Conservation (phyloP, 2,329 filamentous ascomycete species). For the Leptographium wingfieldii region DNA sequence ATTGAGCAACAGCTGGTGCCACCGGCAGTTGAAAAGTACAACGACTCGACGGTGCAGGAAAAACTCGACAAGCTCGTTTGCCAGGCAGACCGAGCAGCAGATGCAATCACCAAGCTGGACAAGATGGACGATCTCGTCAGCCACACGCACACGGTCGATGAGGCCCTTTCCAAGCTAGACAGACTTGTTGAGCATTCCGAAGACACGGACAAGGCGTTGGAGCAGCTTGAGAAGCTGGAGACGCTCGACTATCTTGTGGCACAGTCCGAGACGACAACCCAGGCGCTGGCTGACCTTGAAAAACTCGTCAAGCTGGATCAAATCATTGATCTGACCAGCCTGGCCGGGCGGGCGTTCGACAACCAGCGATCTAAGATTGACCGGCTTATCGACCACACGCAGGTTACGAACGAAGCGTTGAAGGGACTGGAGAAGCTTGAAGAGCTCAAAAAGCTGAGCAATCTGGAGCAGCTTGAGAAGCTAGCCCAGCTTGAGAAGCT, state of each 20-base stretch:
- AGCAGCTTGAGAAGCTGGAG: constrained; percentile 4
- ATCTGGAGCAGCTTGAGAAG: constrained; percentile 19
- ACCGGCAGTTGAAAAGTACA: constrained; percentile 48
- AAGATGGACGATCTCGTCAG: constrained; percentile 4
- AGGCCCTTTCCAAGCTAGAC: neutral
- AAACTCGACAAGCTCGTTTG: constrained; percentile 22
- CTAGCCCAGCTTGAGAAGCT: constrained; percentile 1
- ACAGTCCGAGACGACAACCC: constrained; percentile 51
- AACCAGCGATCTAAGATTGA: constrained; percentile 9
- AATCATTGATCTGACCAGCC: constrained; percentile 4
- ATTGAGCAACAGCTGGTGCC: constrained; percentile 39
- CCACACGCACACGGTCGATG: neutral
- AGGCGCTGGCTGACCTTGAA: constrained; percentile 51
- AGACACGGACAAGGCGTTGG: constrained; percentile 5
- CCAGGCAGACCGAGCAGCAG: constrained; percentile 50
- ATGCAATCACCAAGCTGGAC: constrained; percentile 9
- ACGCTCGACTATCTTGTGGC: constrained; percentile 38
- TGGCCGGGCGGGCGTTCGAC: constrained; percentile 10
- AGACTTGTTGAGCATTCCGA: constrained; percentile 11
- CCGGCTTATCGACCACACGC: neutral
- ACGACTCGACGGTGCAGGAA: constrained; percentile 47
- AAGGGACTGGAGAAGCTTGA: neutral
- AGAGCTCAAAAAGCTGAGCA: neutral
- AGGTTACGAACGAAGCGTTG: neutral
- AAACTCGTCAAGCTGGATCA: constrained; percentile 11